Evolutionary conservation across 257 asterid species (phyloP).

Genomic region (Fraxinus americana): DNA sequence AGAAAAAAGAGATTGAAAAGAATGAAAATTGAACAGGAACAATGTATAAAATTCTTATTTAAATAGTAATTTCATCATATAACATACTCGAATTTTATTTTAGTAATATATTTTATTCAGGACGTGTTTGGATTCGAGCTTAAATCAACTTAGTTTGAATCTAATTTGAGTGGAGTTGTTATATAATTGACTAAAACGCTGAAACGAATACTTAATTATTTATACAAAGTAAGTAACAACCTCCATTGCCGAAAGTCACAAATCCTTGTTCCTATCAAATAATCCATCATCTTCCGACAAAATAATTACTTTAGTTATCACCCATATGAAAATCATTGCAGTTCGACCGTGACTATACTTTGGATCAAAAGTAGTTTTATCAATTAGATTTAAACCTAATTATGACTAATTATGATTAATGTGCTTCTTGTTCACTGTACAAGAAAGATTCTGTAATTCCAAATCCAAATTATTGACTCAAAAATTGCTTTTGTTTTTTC

Average conservation of each 20-base stretch:
- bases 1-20: too few species aligned
- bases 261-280: not conserved
- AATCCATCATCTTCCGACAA: conserved; percentile 4
- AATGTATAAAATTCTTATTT: too few species aligned
- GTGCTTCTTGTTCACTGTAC: not conserved
- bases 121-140: not conserved
- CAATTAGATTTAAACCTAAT: not conserved
- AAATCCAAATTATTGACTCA: not conserved
- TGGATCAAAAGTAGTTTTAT: not conserved
- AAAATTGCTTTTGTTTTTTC: not conserved
- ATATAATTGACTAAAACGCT: too few species aligned
- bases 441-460: not conserved
- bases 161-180: not conserved
- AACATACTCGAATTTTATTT: too few species aligned
- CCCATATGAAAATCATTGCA: not conserved
- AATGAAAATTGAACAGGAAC: too few species aligned
- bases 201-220: too few species aligned
- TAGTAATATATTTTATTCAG: too few species aligned
- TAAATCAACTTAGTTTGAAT: not conserved
- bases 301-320: conserved; percentile 9
- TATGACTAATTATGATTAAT: not conserved
- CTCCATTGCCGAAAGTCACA: not conserved
- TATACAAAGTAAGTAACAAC: not conserved
- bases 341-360: not conserved
- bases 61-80: too few species aligned